Evolutionary conservation across 305 asterid species (phyloP).

Genomic region (Solanum hybrid): DNA sequence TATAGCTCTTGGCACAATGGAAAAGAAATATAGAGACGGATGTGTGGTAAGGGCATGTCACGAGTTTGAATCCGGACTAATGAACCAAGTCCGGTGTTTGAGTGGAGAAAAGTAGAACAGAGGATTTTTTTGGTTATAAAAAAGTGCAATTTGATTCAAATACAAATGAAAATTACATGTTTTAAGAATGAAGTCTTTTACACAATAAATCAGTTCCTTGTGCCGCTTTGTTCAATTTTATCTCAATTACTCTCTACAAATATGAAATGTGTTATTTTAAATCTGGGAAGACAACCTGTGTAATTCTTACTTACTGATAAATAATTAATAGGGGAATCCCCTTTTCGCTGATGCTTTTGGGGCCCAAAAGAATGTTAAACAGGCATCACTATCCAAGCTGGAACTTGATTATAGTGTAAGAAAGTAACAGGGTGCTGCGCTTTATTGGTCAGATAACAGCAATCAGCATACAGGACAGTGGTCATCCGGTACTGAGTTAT

Average conservation of each 20-base stretch:
- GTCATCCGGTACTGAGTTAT: not conserved
- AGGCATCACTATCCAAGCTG: not conserved
- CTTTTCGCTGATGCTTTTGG: not conserved
- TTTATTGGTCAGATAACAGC: not conserved
- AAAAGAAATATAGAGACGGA: not conserved
- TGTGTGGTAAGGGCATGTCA: not conserved
- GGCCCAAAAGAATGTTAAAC: not conserved
- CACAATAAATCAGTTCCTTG: not conserved
- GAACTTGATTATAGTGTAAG: not conserved
- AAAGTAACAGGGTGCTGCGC: not conserved
- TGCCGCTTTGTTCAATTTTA: not conserved
- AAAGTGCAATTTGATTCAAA: not conserved
- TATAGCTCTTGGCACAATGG: not conserved
- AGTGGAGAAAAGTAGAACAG: not conserved
- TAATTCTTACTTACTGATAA: not conserved
- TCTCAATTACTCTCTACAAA: not conserved
- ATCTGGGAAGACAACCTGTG: not conserved
- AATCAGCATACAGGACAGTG: not conserved
- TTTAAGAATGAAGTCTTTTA: not conserved
- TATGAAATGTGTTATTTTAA: not conserved
- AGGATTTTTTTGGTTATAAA: not conserved
- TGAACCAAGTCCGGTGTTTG: not conserved
- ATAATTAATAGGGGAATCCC: not conserved
- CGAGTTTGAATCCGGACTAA: not conserved
- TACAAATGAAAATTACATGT: not conserved